A percentile compares a stretch with the other conserved stretches of the same genome.
Conservation (phyloP, 768 basidiomycete genomes). For the Ramaria rubella region DNA sequence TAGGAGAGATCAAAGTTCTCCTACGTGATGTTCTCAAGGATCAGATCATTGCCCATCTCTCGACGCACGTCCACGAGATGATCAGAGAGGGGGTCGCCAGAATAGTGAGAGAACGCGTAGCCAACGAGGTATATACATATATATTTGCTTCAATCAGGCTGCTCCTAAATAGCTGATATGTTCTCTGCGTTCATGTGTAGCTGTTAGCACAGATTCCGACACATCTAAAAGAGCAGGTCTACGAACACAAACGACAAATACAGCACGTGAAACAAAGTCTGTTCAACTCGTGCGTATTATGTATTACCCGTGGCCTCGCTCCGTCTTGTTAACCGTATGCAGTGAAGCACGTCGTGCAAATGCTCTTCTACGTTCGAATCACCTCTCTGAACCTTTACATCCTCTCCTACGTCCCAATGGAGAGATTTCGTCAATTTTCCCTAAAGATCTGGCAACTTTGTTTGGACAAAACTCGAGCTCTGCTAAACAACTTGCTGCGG, state of each 20-base stretch:
- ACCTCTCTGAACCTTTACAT: constrained; percentile 37
- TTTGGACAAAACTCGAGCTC: constrained; percentile 38
- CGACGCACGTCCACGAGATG: constrained; percentile 28
- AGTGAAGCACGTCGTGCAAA: constrained; percentile 45
- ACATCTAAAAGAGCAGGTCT: constrained; percentile 33
- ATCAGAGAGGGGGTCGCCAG: constrained; percentile 31
- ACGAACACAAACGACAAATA: constrained; percentile 38
- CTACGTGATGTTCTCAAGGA: constrained; percentile 37
- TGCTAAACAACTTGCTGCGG: constrained; percentile 34
- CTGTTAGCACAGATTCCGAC: constrained; percentile 38
- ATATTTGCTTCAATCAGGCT: neutral
- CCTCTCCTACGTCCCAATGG: constrained; percentile 47
- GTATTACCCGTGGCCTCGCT: constrained; percentile 3
- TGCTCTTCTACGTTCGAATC: constrained; percentile 29
- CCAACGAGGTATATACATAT: constrained; percentile 32
- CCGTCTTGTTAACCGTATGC: neutral
- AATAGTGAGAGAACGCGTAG: constrained; percentile 37
- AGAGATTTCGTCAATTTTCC: constrained; percentile 37
- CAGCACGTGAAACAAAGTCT: constrained; percentile 37
- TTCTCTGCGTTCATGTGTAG: constrained; percentile 22
- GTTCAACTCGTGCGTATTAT: constrained; percentile 40
- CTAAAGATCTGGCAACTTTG: constrained; percentile 39
- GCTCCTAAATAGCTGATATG: neutral
- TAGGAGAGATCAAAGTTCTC: constrained; percentile 28
- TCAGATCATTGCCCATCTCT: constrained; percentile 36